A percentile compares a stretch with the other conserved stretches of the same genome.
These are phyloP conservation scores for Xanthoceras sorbifolium DNA, from an alignment of 345 rosid genomes.

Conservation along the genomic window DNA sequence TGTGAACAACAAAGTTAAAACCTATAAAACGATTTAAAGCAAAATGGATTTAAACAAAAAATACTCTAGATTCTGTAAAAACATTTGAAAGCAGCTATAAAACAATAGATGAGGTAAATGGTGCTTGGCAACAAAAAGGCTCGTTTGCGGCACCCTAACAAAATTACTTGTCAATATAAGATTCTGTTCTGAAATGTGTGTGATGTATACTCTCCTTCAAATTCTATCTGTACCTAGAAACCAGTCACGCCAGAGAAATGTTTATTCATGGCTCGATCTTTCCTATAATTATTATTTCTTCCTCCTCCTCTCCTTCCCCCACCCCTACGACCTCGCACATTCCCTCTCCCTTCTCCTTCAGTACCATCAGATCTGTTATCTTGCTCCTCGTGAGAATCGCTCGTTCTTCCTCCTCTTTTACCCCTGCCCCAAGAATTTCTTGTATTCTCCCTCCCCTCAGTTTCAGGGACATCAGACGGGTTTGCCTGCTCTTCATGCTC, in stretches of 20 bases:
- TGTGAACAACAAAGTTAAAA: too few relatives aligned
- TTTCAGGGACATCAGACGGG: slow-evolving; percentile 30
- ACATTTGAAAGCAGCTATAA: too few relatives aligned
- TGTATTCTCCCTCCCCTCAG: slow-evolving; percentile 37
- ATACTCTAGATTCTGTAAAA: too few relatives aligned
- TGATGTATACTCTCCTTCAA: background rate
- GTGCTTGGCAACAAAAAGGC: too few relatives aligned
- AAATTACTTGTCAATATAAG: background rate
- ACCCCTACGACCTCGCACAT: slow-evolving; percentile 50
- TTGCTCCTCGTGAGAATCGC: slow-evolving; percentile 29
- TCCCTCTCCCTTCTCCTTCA: slow-evolving; percentile 44
- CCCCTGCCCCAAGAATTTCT: slow-evolving; percentile 45
- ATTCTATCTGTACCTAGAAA: slow-evolving; percentile 23
- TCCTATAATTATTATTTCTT: slow-evolving; percentile 50
- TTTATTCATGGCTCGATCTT: slow-evolving; percentile 72
- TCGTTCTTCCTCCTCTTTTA: slow-evolving; percentile 36
- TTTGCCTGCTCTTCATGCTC: slow-evolving; percentile 43
- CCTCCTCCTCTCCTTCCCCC: slow-evolving; percentile 69
- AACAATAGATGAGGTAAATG: too few relatives aligned
- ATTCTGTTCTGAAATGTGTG: background rate
- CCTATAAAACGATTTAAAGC: too few relatives aligned
- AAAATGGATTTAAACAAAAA: too few relatives aligned
- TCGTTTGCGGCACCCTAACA: background rate
- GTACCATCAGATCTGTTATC: slow-evolving; percentile 37
- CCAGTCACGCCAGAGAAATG: slow-evolving; percentile 76